phyloP scores from a whole-genome alignment of 768 basidiomycete species.

The Auricularia auricula-judae region DNA sequence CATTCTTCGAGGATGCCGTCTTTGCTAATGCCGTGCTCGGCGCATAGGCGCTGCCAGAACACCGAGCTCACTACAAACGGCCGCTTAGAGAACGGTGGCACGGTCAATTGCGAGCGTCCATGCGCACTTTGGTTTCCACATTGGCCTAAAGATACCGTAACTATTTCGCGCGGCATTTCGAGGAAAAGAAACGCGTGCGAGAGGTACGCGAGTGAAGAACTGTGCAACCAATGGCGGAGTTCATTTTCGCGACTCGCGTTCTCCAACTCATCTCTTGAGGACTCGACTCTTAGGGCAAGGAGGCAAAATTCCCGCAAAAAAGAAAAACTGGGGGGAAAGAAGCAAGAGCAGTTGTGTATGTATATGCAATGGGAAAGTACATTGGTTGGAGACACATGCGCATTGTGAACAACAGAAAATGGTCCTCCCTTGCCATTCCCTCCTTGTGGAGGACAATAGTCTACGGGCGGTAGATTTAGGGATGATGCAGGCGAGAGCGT shows the following conservation, averaged over 20 bases:
- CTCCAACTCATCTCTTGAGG: too few species aligned
- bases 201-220: too few species aligned
- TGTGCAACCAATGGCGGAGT: not conserved
- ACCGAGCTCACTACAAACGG: conserved; percentile 74
- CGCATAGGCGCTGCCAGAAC: conserved; percentile 96
- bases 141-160: conserved; percentile 80
- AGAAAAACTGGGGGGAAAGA: not conserved
- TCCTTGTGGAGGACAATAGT: too few species aligned
- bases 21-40: conserved; percentile 94
- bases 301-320: too few species aligned
- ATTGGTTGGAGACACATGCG: not conserved
- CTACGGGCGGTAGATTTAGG: too few species aligned
- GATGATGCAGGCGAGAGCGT: too few species aligned
- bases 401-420: not conserved
- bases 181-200: not conserved
- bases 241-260: not conserved
- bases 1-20: conserved; percentile 95
- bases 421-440: too few species aligned
- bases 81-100: conserved; percentile 6
- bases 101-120: conserved; percentile 8
- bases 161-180: conserved; percentile 71
- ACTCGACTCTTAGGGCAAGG: too few species aligned
- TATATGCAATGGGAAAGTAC: not conserved
- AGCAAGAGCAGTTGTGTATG: not conserved
- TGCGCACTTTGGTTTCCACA: conserved; percentile 78